These are phyloP conservation scores for Gentiana dahurica DNA, from an alignment of 257 asterid species.

Conservation along the genomic window DNA sequence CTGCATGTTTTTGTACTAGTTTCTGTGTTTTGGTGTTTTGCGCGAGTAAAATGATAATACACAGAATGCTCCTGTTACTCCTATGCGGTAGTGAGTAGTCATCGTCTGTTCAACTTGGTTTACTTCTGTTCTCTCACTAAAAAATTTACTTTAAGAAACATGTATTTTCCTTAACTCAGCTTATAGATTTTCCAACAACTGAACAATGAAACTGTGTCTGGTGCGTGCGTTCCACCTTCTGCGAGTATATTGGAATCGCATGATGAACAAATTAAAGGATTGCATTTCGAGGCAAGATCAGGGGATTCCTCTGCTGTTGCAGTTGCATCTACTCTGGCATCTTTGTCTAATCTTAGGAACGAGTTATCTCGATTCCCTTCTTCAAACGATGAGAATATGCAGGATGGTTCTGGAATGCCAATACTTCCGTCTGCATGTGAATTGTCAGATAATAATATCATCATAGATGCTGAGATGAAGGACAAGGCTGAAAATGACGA, in stretches of 20 bases:
- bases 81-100: no score
- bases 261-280: constrained; percentile 50
- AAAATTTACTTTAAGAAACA: background rate
- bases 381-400: constrained; percentile 38
- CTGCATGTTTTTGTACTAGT: background rate
- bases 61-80: no score
- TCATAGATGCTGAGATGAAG: constrained; percentile 44
- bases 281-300: constrained; percentile 62
- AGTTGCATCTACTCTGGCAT: constrained; percentile 71
- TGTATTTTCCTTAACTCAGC: constrained; percentile 31
- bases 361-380: constrained; percentile 55
- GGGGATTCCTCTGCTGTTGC: constrained; percentile 69
- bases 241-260: constrained; percentile 66
- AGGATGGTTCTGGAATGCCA: constrained; percentile 43
- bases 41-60: no score
- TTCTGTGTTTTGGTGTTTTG: no score
- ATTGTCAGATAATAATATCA: constrained; percentile 38
- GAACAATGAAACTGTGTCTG: constrained; percentile 25
- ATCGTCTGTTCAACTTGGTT: no score
- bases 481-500: constrained; percentile 39
- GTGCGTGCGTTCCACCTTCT: constrained; percentile 34
- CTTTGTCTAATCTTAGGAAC: constrained; percentile 47
- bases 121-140: no score
- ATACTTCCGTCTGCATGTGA: constrained; percentile 56
- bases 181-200: constrained; percentile 66